Percentiles rank a stretch among this genome's conserved stretches.
These are phyloP conservation scores for Barbarea vulgaris DNA, from an alignment of 345 rosid genomes.

Conservation along the genomic window DNA sequence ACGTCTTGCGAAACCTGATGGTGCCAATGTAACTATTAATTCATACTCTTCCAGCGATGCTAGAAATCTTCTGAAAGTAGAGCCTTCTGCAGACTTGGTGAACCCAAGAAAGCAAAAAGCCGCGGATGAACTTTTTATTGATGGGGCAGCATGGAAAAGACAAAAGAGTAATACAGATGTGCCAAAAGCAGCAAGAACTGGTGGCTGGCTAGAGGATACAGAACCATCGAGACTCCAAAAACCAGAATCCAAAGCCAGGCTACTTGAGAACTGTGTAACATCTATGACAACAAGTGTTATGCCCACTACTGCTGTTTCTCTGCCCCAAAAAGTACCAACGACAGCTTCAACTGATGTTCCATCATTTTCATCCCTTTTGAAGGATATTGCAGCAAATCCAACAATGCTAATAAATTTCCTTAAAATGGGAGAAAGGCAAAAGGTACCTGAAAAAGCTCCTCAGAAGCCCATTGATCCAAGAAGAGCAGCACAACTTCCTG, in stretches of 20 bases:
- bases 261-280: slow-evolving; percentile 47
- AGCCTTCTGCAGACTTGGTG: slow-evolving; percentile 45
- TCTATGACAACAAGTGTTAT: slow-evolving; percentile 40
- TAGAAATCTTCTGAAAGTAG: slow-evolving; percentile 46
- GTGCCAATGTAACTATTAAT: slow-evolving; percentile 44
- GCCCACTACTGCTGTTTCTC: slow-evolving; percentile 38
- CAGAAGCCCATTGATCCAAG: slow-evolving; percentile 43
- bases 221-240: slow-evolving; percentile 40
- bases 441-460: slow-evolving; percentile 45
- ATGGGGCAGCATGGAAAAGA: slow-evolving; percentile 65
- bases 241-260: slow-evolving; percentile 46
- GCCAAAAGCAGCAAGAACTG: slow-evolving; percentile 45
- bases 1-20: slow-evolving; percentile 59
- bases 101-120: slow-evolving; percentile 67
- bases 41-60: slow-evolving; percentile 28
- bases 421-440: slow-evolving; percentile 76
- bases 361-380: slow-evolving; percentile 59
- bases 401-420: slow-evolving; percentile 65
- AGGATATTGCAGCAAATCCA: slow-evolving; percentile 78
- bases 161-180: slow-evolving; percentile 52
- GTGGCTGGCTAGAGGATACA: slow-evolving; percentile 77
- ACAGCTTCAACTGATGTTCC: slow-evolving; percentile 37
- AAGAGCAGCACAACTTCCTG: slow-evolving; percentile 47
- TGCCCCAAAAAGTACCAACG: slow-evolving; percentile 45
- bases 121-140: slow-evolving; percentile 50